Percentiles rank a stretch among this genome's conserved stretches.
Conservation (phyloP, 495 filamentous ascomycete genomes). For the Lasiosphaeris hirsuta region DNA sequence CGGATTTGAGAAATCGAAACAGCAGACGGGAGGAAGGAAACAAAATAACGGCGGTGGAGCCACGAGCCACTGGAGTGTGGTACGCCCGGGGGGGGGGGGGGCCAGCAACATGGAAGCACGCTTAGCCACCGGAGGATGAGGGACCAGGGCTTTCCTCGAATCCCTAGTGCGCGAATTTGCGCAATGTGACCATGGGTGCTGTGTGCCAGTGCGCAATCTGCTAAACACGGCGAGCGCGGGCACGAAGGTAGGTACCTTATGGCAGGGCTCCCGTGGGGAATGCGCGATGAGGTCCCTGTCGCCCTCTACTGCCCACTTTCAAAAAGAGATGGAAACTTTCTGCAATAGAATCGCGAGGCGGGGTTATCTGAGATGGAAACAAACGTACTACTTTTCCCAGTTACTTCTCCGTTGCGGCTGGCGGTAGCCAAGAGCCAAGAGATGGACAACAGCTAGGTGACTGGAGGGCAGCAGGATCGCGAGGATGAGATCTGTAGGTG, state of each 20-base stretch:
- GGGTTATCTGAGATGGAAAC: slow-evolving; percentile 1
- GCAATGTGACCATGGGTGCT: neutral
- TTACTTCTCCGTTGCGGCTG: neutral
- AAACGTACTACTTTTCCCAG: neutral
- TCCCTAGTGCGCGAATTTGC: slow-evolving; percentile 2
- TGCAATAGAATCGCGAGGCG: slow-evolving; percentile 5
- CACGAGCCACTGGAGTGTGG: neutral
- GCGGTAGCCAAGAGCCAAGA: neutral
- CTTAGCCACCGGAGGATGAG: slow-evolving; percentile 25
- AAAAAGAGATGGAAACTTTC: neutral
- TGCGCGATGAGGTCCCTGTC: slow-evolving; percentile 8
- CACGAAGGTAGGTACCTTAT: too few species aligned
- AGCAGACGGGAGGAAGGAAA: slow-evolving; percentile 22
- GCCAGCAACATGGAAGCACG: slow-evolving; percentile 18
- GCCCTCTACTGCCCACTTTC: slow-evolving; percentile 5
- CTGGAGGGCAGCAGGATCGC: too few species aligned
- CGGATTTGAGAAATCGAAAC: slow-evolving; percentile 8
- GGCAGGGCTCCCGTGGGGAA: slow-evolving; percentile 7
- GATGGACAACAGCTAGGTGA: neutral
- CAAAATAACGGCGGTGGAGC: slow-evolving; percentile 27
- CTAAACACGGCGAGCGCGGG: neutral
- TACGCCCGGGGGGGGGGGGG: too few species aligned
- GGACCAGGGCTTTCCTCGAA: neutral
- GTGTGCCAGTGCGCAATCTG: slow-evolving; percentile 5
- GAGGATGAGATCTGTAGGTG: neutral